Base-by-base conservation (phyloP, 2,329 filamentous ascomycete genomes). In the Pezizomycotina sp. region DNA sequence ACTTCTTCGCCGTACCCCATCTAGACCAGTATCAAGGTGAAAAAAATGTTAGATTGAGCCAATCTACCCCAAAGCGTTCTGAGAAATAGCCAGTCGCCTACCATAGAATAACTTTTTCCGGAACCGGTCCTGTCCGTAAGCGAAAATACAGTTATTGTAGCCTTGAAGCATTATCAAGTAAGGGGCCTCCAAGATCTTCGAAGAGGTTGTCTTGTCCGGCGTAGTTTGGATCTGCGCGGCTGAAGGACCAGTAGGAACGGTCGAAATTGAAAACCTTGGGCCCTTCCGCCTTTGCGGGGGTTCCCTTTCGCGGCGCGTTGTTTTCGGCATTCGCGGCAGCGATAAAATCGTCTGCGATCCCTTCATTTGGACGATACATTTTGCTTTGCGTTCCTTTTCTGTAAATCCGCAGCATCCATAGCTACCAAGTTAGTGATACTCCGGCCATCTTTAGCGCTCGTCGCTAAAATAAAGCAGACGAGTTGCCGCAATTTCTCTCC, bases 111-210 rank as follows among this genome's bases (percentile, higher is more conserved):
- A 10, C 83, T 93, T 62, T 98, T 98, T 60, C 89, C 89, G 1
- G 89, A 95, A 49, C 89, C 89, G 2, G 89, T 98, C 33, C 63
- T 98, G 89, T 12, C 89, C 89, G 56, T 98, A 98, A 9, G 89
- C 89, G 56, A 98, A 98, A 54, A 98, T 98, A 66, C 89, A 98
- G 59, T 95, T 98, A 65, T 98, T 95, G 64, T 95, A 98, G 27
- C 89, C 89, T 53, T 86, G 74, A 56, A 98, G 89, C 89, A 69
- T 98, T 98, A 62, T 98, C 86, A 49, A 98, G 68, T 40, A 98
- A 67, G 34, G 89, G 89, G 50, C 74, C 71, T 45, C 89, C 89
- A 46, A 98, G 62, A 55, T 95, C 89, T 35, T 74, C 67, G 57
- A 92, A 91, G 12, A 98, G 65, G 53, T 89, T 71, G 42, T 86